A percentile compares a stretch with the other conserved stretches of the same genome.
phyloP scores from a whole-genome alignment of 2,329 filamentous ascomycete genomes.

The Xylaria sp. region DNA sequence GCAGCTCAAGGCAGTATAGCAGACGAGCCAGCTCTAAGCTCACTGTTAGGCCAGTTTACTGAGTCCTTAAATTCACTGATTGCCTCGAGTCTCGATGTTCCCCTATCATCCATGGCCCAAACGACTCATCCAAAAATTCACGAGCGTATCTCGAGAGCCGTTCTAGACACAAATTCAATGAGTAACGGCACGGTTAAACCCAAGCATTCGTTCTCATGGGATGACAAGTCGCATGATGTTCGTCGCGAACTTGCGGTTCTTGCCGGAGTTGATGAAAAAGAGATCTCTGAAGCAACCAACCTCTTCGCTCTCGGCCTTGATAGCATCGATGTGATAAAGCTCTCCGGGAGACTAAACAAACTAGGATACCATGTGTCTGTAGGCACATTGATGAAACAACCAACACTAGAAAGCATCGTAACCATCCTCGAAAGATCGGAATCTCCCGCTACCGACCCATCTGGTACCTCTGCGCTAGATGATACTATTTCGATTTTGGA shows the following conservation, averaged over 20 bases:
- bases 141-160: background rate
- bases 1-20: constrained; percentile 63
- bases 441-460: background rate
- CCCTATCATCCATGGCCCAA: background rate
- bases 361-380: constrained; percentile 70
- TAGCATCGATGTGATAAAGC: constrained; percentile 89
- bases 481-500: constrained; percentile 51
- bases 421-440: constrained; percentile 36
- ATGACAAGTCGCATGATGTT: constrained; percentile 60
- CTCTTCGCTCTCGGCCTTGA: constrained; percentile 88
- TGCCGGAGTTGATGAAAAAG: constrained; percentile 60
- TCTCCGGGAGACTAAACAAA: constrained; percentile 76
- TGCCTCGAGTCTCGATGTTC: constrained; percentile 25
- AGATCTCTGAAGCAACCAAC: constrained; percentile 68
- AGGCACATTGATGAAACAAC: constrained; percentile 79
- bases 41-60: constrained; percentile 56
- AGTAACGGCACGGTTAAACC: background rate
- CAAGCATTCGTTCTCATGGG: constrained; percentile 66
- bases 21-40: constrained; percentile 46
- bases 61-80: constrained; percentile 44
- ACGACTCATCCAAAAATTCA: background rate
- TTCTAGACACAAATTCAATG: background rate
- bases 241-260: constrained; percentile 72
- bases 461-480: constrained; percentile 34
- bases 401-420: constrained; percentile 73